These are phyloP conservation scores for Alternaria sp. DNA, from an alignment of 2,329 filamentous ascomycete genomes.

Conservation along the genomic window DNA sequence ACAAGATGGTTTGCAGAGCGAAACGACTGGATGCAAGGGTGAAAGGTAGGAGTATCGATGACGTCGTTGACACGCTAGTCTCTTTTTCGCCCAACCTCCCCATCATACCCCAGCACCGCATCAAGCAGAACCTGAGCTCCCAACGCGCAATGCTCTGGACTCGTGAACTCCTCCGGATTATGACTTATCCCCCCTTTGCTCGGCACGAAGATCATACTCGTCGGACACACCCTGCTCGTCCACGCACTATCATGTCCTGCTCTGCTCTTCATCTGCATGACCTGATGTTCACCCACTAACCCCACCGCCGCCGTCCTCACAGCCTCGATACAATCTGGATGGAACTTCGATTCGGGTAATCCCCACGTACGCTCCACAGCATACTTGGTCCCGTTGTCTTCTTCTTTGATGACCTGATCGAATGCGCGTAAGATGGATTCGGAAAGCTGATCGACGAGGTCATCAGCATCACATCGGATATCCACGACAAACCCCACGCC, in stretches of 20 bases:
- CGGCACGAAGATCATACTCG: slow-evolving; percentile 54
- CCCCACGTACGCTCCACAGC: slow-evolving; percentile 32
- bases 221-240: slow-evolving; percentile 36
- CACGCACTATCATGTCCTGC: slow-evolving; percentile 38
- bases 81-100: not conserved
- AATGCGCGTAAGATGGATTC: slow-evolving; percentile 27
- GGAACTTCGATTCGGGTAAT: slow-evolving; percentile 33
- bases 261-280: slow-evolving; percentile 37
- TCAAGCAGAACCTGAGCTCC: slow-evolving; percentile 57
- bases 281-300: slow-evolving; percentile 21
- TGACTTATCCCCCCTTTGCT: slow-evolving; percentile 53
- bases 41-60: slow-evolving; percentile 3
- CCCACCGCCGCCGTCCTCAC: slow-evolving; percentile 26
- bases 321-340: slow-evolving; percentile 27
- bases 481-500: slow-evolving; percentile 39
- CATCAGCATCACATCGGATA: slow-evolving; percentile 35
- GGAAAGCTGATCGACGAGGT: slow-evolving; percentile 32
- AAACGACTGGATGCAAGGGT: not conserved
- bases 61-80: slow-evolving; percentile 10
- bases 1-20: not conserved
- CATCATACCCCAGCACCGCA: slow-evolving; percentile 10
- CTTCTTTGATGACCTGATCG: slow-evolving; percentile 26
- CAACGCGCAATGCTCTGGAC: slow-evolving; percentile 51
- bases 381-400: slow-evolving; percentile 30
- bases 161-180: slow-evolving; percentile 53